Evolutionary conservation across 805 yeast genomes (phyloP).

Genomic region (Kurtzmaniella fragi): DNA sequence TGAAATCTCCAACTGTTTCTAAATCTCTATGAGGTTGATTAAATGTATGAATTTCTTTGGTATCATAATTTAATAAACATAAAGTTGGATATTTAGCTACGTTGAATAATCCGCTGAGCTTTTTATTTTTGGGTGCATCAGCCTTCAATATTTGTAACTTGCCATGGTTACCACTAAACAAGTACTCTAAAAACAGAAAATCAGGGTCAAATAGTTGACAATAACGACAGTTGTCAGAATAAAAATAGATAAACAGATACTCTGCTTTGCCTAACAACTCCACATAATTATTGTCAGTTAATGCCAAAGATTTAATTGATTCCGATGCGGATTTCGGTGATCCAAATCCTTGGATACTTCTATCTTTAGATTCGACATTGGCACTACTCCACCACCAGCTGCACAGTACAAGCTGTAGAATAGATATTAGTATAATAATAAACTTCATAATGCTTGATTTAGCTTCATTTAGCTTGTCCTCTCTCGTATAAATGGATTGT

Average conservation of each 20-base stretch:
- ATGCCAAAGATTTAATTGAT: neutral
- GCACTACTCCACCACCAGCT: too few relatives aligned
- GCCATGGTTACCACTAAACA: conserved; percentile 35
- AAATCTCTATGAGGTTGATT: conserved; percentile 18
- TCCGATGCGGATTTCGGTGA: too few relatives aligned
- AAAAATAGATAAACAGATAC: conserved; percentile 44
- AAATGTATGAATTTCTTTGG: conserved; percentile 36
- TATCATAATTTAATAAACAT: conserved; percentile 38
- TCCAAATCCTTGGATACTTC: too few relatives aligned
- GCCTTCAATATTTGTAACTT: conserved; percentile 27
- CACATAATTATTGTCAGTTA: conserved; percentile 9
- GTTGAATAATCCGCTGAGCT: conserved; percentile 33
- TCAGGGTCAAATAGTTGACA: conserved; percentile 29
- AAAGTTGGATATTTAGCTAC: conserved; percentile 46
- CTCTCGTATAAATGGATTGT: too few relatives aligned
- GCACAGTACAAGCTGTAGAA: too few relatives aligned
- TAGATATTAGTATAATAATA: too few relatives aligned
- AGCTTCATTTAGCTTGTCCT: too few relatives aligned
- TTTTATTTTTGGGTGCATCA: conserved; percentile 21
- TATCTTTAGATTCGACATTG: too few relatives aligned
- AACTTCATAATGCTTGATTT: too few relatives aligned
- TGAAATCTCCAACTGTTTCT: conserved; percentile 15
- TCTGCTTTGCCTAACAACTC: conserved; percentile 14
- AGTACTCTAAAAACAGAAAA: conserved; percentile 34
- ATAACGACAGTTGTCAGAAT: conserved; percentile 32